These are phyloP conservation scores for Entomortierella chlamydospora DNA, from an alignment of 192 early-diverging fungal species.

Conservation along the genomic window DNA sequence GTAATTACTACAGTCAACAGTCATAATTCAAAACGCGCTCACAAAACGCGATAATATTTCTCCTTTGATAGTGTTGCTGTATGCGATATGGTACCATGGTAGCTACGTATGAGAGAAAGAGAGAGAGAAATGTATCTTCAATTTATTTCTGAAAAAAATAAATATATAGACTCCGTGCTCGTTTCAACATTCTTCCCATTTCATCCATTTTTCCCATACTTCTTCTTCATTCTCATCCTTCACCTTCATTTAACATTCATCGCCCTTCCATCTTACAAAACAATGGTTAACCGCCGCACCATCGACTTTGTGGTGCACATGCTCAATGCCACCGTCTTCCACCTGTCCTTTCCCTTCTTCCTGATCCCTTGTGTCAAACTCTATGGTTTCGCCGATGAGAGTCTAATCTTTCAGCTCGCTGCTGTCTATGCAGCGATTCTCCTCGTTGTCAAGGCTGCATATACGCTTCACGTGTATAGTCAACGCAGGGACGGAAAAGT, in stretches of 20 bases:
- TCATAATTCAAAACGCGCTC: too few relatives aligned
- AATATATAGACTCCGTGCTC: too few relatives aligned
- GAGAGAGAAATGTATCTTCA: too few relatives aligned
- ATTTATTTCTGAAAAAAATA: too few relatives aligned
- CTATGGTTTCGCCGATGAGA: slow-evolving; percentile 40
- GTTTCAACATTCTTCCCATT: not conserved
- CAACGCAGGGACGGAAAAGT: slow-evolving; percentile 30
- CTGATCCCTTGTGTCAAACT: slow-evolving; percentile 45
- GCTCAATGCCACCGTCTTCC: slow-evolving; percentile 45
- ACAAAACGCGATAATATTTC: too few relatives aligned
- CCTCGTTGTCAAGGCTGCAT: slow-evolving; percentile 14
- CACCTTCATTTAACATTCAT: not conserved
- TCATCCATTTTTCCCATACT: not conserved
- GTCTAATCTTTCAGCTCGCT: slow-evolving; percentile 8
- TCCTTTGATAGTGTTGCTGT: too few relatives aligned
- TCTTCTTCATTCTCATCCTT: not conserved
- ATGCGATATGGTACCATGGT: too few relatives aligned
- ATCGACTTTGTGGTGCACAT: slow-evolving; percentile 46
- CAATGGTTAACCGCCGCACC: slow-evolving; percentile 32
- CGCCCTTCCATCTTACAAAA: not conserved
- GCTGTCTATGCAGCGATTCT: slow-evolving; percentile 25
- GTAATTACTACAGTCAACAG: too few relatives aligned
- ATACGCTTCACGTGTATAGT: slow-evolving; percentile 23
- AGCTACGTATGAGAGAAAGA: too few relatives aligned
- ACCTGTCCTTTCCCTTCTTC: slow-evolving; percentile 50